Base-by-base conservation (phyloP, 805 yeast genomes). In the Sporopachydermia quercuum region DNA sequence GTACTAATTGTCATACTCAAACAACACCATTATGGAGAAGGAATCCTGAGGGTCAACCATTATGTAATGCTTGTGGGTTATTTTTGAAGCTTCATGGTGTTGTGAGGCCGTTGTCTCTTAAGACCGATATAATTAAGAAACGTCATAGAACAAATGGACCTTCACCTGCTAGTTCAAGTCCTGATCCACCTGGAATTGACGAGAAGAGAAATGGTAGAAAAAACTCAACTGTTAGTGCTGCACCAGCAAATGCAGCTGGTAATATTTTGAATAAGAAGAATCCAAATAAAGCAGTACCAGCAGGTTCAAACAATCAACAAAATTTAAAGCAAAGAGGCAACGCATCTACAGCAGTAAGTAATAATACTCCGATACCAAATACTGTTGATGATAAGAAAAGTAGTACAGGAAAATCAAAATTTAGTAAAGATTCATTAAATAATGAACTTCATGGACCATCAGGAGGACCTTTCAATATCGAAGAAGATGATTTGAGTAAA, bases 11-110 rank as follows among this genome's bases (percentile, higher is more conserved):
- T 58, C 78, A 80, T 51, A 89, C 98, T 0, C 75, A 71, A 46
- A 86, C 93, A 14, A 89, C 98, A 0, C 98, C 98, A 1, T 58
- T 89, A 14, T 89, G 98, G 98, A 66, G 98, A 49, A 68, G 96
- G 38, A 84, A 85, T 50, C 86, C 94, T 0, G 83, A 82, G 43
- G 96, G 96, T 2, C 79, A 83, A 51, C 93, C 96, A 0, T 63
- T 89, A 43, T 89, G 97, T 61, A 89, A 89, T 57, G 97, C 98
- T 0, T 89, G 98, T 63, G 98, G 97, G 0, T 63, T 89, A 44
- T 89, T 89, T 50, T 69, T 83, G 52, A 89, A 89, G 57, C 64
- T 89, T 16, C 97, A 89, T 52, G 97, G 96, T n/a, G 89, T 85
- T 3, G 93, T 84, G 45, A 66, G 97, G 42, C 98, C 98, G 0